Evolutionary conservation across 345 rosid genomes (phyloP), one percentile per base, ranked within the genome.

Genomic region (Sonneratia alba): DNA sequence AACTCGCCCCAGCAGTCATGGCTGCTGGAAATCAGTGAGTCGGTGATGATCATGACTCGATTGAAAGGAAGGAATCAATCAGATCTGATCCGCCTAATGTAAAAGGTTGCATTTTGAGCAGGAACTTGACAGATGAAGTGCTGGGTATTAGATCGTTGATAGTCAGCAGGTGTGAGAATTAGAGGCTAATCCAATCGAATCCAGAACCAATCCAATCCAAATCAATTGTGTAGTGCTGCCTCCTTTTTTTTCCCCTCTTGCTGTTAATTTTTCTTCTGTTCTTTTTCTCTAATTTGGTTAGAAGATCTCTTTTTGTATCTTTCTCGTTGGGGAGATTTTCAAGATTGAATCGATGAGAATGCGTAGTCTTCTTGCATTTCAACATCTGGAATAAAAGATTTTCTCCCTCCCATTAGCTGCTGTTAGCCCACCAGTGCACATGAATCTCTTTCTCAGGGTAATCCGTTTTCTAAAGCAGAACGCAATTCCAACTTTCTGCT

Each of bases 1-100:
- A 76, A 69, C 79, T 80, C 43, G 77, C 78, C 71, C 63, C 56
- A 5, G 43, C 63, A 7, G 34, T n/a, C 9, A 7, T n/a, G 22
- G 27, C 63, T n/a, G 22, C 63, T 2, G 63, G 63, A 57, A 2
- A 69, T n/a, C 68, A 48, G 45, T 72, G 75, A 72, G 27, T 59
- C 67, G 2, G 18, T 40, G 12, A 61, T 19, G 47, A 14, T 55
- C 19, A 36, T 7, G 57, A 16, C n/a, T 18, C n/a, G 19, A 7
- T 53, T 3, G n/a, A n/a, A 57, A n/a, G 63, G 22, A 18, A 57
- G 32, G 27, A 57, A 21, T 57, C 34, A 4, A 21, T 57, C 63
- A 22, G 34, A 57, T 57, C 12, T 6, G 63, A 57, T 57, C 2
- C 3, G 32, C 63, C 34, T 1, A 57, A 12, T 1, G 9, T 40